phyloP scores from a whole-genome alignment of 257 asterid genomes.

The Solanum ossicruentum region DNA sequence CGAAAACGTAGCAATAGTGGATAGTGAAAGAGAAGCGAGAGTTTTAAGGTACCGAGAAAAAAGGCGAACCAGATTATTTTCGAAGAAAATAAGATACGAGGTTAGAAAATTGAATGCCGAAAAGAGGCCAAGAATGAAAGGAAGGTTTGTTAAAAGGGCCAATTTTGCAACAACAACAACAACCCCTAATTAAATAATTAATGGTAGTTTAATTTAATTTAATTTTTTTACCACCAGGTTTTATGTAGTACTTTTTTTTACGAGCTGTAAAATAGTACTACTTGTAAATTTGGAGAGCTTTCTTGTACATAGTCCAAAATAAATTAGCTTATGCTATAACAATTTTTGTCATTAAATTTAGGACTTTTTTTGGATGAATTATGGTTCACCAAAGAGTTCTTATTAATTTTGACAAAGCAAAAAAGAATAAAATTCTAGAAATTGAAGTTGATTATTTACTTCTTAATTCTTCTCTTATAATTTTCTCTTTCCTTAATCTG shows the following conservation, averaged over 20 bases:
- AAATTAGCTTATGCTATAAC: neutral
- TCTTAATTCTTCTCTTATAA: neutral
- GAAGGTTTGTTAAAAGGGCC: conserved; percentile 79
- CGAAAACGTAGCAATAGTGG: conserved; percentile 8
- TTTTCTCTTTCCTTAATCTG: neutral
- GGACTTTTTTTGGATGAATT: neutral
- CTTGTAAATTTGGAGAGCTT: neutral
- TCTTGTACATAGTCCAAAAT: neutral
- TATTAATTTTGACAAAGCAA: neutral
- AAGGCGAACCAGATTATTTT: conserved; percentile 72
- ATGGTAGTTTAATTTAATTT: conserved; percentile 4
- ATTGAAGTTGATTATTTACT: neutral
- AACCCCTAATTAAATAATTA: conserved; percentile 7
- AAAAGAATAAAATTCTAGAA: neutral
- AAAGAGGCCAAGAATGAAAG: conserved; percentile 95
- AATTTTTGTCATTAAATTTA: neutral
- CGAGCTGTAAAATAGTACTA: neutral
- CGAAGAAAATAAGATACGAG: conserved; percentile 88
- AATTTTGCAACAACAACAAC: conserved; percentile 25
- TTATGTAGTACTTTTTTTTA: neutral
- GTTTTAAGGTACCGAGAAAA: conserved; percentile 82
- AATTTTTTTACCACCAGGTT: neutral
- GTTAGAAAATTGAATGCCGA: conserved; percentile 90
- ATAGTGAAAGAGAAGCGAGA: conserved; percentile 76
- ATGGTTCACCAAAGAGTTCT: neutral